phyloP scores from a whole-genome alignment of 805 yeast species.

The Torulaspora franciscae region DNA sequence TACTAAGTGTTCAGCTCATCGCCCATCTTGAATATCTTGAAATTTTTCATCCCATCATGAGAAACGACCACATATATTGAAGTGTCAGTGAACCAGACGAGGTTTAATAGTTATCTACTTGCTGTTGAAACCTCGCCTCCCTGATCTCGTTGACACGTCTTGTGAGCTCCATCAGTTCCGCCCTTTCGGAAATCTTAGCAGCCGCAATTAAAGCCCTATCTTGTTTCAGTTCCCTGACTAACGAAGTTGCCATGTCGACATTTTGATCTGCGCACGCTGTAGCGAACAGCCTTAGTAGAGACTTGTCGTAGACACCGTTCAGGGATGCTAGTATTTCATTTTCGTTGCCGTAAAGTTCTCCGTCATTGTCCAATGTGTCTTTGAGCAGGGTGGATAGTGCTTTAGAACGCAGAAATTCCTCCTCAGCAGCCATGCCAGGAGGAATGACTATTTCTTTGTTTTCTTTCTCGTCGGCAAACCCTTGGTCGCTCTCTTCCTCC shows the following conservation, averaged over 20 bases:
- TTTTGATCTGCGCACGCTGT: constrained; percentile 65
- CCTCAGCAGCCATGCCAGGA: constrained; percentile 47
- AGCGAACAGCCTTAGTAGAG: constrained; percentile 72
- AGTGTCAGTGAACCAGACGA: constrained; percentile 5
- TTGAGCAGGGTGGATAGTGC: constrained; percentile 57
- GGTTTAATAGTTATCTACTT: constrained; percentile 14
- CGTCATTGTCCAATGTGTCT: constrained; percentile 49
- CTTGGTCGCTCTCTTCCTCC: constrained; percentile 20
- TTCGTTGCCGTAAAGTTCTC: constrained; percentile 42
- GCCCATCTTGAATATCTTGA: not conserved
- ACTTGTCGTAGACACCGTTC: constrained; percentile 62
- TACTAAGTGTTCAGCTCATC: constrained; percentile 4
- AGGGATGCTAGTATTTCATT: constrained; percentile 50
- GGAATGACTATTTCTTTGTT: constrained; percentile 30
- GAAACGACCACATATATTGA: not conserved
- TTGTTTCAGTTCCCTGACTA: constrained; percentile 64
- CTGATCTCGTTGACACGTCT: constrained; percentile 51
- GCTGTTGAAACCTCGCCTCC: constrained; percentile 38
- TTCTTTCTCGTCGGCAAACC: constrained; percentile 17
- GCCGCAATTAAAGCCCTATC: constrained; percentile 84
- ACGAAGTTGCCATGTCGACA: constrained; percentile 58
- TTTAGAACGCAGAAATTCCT: constrained; percentile 54
- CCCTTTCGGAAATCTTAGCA: constrained; percentile 72
- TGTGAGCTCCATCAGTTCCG: constrained; percentile 49
- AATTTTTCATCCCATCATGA: constrained; percentile 4